These are phyloP conservation scores for Xylaria sp. DNA, from an alignment of 2,329 filamentous ascomycete species.

Conservation along the genomic window DNA sequence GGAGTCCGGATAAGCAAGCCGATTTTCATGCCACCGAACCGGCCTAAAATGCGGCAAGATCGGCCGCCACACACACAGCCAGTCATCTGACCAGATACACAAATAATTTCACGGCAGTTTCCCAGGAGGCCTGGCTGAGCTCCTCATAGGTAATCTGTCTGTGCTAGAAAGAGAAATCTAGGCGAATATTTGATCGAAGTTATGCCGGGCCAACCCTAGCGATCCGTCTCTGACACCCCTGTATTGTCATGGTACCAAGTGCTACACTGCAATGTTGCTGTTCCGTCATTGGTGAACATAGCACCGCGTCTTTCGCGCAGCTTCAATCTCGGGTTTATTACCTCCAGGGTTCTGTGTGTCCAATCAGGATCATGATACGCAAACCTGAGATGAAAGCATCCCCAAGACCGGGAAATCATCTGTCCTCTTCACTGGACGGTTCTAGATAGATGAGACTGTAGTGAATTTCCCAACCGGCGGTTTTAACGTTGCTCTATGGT, in stretches of 20 bases:
- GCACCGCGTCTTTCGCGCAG: constrained; percentile 16
- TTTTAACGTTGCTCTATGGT: constrained; percentile 3
- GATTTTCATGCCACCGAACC: constrained; percentile 1
- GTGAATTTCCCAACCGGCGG: constrained; percentile 10
- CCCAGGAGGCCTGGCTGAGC: background rate
- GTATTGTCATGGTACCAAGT: constrained; percentile 13
- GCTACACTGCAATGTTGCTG: constrained; percentile 7
- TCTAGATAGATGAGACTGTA: constrained; percentile 26
- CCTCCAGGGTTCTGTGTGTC: constrained; percentile 18
- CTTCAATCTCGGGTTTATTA: constrained; percentile 30
- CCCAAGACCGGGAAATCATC: constrained; percentile 31
- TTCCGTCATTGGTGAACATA: constrained; percentile 26
- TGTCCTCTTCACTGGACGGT: background rate
- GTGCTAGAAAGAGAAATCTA: background rate
- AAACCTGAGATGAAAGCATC: constrained; percentile 26
- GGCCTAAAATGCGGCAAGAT: constrained; percentile 5
- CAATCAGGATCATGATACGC: constrained; percentile 19
- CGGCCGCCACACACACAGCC: background rate
- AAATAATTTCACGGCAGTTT: constrained; percentile 10
- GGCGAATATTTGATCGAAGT: constrained; percentile 14
- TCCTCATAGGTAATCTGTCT: background rate
- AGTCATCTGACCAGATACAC: background rate
- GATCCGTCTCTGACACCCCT: constrained; percentile 18
- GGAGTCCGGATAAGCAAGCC: constrained; percentile 6
- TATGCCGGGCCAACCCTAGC: constrained; percentile 23